These are phyloP conservation scores for Xylaria digitata DNA, from an alignment of 2,329 filamentous ascomycete genomes.

Conservation along the genomic window DNA sequence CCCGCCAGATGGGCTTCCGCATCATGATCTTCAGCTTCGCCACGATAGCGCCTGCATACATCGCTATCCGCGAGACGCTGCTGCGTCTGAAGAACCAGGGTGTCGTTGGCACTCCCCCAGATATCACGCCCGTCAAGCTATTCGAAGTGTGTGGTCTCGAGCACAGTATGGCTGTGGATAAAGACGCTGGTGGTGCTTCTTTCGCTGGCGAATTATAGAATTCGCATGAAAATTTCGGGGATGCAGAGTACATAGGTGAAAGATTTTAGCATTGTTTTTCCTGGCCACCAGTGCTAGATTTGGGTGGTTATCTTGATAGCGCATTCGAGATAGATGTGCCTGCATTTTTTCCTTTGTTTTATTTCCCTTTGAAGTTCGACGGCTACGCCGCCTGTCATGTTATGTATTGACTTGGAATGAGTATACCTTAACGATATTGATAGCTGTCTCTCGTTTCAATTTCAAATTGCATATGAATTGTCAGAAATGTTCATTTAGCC, in stretches of 20 bases:
- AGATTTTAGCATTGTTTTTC: neutral
- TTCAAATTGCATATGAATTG: neutral
- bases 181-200: slow-evolving; percentile 47
- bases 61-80: slow-evolving; percentile 55
- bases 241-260: slow-evolving; percentile 2
- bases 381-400: slow-evolving; percentile 13
- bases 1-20: slow-evolving; percentile 66
- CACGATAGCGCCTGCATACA: slow-evolving; percentile 60
- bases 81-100: slow-evolving; percentile 52
- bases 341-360: neutral
- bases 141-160: slow-evolving; percentile 50
- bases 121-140: slow-evolving; percentile 47
- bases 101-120: slow-evolving; percentile 47
- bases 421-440: neutral
- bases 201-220: slow-evolving; percentile 44
- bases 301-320: slow-evolving; percentile 3
- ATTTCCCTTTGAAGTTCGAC: neutral
- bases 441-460: neutral
- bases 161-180: slow-evolving; percentile 49
- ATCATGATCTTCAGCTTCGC: slow-evolving; percentile 69
- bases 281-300: neutral
- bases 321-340: slow-evolving; percentile 20
- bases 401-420: slow-evolving; percentile 5
- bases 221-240: slow-evolving; percentile 3
- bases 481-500: neutral